Percentiles rank a stretch among this genome's conserved stretches.
These are phyloP conservation scores for Cercospora zeina DNA, from an alignment of 2,329 filamentous ascomycete species.

Conservation along the genomic window DNA sequence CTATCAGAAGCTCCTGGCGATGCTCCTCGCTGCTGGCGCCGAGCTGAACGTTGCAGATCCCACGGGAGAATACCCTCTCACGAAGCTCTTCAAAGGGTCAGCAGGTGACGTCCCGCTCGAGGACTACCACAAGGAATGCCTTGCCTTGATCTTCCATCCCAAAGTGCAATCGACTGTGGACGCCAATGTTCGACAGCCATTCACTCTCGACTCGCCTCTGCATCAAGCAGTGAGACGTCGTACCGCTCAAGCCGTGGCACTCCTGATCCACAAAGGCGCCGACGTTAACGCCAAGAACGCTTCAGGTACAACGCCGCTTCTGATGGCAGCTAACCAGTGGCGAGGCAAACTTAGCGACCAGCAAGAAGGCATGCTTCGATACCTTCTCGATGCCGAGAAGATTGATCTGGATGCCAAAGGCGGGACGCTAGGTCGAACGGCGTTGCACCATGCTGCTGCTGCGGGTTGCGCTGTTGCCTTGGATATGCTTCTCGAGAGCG, in stretches of 20 bases:
- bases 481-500: neutral
- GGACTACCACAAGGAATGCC: neutral
- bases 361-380: neutral
- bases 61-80: neutral
- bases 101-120: neutral
- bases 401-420: neutral
- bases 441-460: neutral
- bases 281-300: constrained; percentile 3
- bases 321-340: constrained; percentile 6
- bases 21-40: neutral
- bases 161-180: neutral
- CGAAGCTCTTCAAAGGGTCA: neutral
- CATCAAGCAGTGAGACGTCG: constrained; percentile 1
- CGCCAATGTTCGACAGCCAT: constrained; percentile 1
- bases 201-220: neutral
- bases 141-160: neutral
- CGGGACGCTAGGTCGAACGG: neutral
- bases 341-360: neutral
- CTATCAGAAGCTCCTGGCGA: neutral
- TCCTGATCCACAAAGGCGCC: constrained; percentile 1
- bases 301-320: neutral
- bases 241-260: neutral
- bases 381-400: neutral
- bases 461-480: neutral
- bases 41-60: neutral